Evolutionary conservation across 768 basidiomycete species (phyloP).

Genomic region (Agrocybe pediades): DNA sequence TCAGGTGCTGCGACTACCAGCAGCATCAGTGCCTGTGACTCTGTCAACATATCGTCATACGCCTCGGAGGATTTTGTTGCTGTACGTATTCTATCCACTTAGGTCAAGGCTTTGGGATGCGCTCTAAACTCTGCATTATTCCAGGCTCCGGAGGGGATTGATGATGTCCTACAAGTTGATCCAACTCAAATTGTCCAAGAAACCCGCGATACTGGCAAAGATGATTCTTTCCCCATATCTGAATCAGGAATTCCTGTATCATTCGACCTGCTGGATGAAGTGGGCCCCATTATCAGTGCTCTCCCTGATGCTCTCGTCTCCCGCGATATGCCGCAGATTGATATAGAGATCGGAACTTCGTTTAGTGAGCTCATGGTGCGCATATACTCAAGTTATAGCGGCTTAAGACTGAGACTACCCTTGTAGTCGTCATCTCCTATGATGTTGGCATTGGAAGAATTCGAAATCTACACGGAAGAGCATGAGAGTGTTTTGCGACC

Average conservation of each 20-base stretch:
- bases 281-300: constrained; percentile 11
- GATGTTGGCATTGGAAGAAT: not conserved
- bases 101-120: too few relatives aligned
- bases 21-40: too few relatives aligned
- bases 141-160: not conserved
- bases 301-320: constrained; percentile 14
- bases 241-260: constrained; percentile 8
- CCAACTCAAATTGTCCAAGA: not conserved
- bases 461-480: not conserved
- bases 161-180: not conserved
- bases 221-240: constrained; percentile 4
- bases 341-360: not conserved
- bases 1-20: too few relatives aligned
- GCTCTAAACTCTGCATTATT: too few relatives aligned
- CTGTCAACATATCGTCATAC: too few relatives aligned
- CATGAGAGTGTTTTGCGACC: not conserved
- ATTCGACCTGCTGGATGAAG: constrained; percentile 25
- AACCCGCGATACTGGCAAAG: not conserved
- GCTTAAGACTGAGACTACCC: not conserved
- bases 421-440: not conserved
- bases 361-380: constrained; percentile 7
- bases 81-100: too few relatives aligned
- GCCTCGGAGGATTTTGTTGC: too few relatives aligned
- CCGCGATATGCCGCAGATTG: constrained; percentile 12
- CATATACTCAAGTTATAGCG: constrained; percentile 16